Percentiles rank a stretch among this genome's conserved stretches.
phyloP scores from a whole-genome alignment of 2,329 filamentous ascomycete species.

The Ambrosiella xylebori region DNA sequence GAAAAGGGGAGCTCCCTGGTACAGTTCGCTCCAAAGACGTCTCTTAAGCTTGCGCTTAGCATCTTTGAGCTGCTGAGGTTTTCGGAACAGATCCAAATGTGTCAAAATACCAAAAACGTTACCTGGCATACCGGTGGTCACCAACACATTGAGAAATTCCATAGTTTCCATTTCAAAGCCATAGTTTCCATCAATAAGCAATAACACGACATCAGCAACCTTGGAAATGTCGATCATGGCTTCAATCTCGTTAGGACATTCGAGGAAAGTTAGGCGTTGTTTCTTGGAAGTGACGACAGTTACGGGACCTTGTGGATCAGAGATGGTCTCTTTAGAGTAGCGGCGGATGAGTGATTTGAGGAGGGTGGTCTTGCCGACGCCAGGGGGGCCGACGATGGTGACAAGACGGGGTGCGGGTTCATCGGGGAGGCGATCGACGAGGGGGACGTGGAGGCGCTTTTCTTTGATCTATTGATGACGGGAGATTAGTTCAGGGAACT shows the following conservation, averaged over 20 bases:
- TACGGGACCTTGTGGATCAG: constrained; percentile 76
- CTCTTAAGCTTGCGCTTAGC: constrained; percentile 96
- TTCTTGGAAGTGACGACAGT: constrained; percentile 95
- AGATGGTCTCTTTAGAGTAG: constrained; percentile 89
- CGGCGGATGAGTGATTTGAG: constrained; percentile 86
- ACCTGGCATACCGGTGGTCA: constrained; percentile 92
- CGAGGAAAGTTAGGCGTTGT: constrained; percentile 82
- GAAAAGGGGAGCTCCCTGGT: constrained; percentile 92
- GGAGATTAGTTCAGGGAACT: constrained; percentile 15
- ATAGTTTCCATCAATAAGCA: constrained; percentile 98
- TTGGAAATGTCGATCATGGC: constrained; percentile 96
- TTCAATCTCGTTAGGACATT: constrained; percentile 92
- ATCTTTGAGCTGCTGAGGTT: constrained; percentile 76
- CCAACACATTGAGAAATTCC: constrained; percentile 91
- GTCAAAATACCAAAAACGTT: constrained; percentile 97
- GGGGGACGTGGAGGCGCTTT: constrained; percentile 86
- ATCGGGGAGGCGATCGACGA: constrained; percentile 88
- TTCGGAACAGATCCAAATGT: constrained; percentile 87
- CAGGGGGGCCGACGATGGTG: constrained; percentile 83
- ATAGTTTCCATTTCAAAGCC: constrained; percentile 99
- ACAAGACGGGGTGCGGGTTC: constrained; percentile 89
- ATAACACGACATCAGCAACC: constrained; percentile 86
- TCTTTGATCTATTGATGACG: constrained; percentile 57
- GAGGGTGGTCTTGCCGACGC: constrained; percentile 87
- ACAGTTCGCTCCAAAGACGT: constrained; percentile 89